Conservation (phyloP, 305 asterid genomes). For the Fraxinus xanthoxyloides region DNA sequence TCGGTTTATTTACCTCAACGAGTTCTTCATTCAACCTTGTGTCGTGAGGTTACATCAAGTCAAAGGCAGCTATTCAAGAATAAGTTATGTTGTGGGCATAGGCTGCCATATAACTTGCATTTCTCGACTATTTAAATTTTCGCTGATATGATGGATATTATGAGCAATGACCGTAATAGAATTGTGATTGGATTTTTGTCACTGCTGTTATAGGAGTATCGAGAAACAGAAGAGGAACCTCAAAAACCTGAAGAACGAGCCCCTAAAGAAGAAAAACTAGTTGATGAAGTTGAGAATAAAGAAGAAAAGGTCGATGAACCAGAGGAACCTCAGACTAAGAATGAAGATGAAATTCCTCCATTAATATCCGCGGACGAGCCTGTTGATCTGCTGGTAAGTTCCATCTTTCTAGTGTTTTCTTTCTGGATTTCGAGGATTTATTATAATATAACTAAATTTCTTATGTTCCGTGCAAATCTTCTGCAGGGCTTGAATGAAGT, state of each 20-base stretch:
- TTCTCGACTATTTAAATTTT: not conserved
- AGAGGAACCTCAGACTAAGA: conserved; percentile 31
- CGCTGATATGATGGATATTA: not conserved
- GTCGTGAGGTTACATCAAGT: not conserved
- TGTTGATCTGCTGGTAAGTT: conserved; percentile 60
- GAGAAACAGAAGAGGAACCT: conserved; percentile 34
- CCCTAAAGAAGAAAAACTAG: conserved; percentile 26
- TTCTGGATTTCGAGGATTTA: not conserved
- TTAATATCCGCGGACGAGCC: conserved; percentile 41
- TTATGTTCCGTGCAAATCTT: not conserved
- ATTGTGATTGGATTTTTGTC: not conserved
- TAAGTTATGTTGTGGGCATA: not conserved
- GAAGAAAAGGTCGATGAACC: conserved; percentile 24
- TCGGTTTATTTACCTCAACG: not conserved
- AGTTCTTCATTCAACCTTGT: not conserved
- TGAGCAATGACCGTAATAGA: not conserved
- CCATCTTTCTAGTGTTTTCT: not conserved
- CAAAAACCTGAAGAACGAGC: conserved; percentile 27
- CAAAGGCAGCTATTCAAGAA: not conserved
- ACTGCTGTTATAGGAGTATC: conserved; percentile 40
- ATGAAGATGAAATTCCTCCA: conserved; percentile 31
- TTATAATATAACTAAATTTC: not conserved
- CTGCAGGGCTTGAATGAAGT: conserved; percentile 55
- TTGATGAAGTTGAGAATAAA: conserved; percentile 30
- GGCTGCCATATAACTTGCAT: not conserved